Conservation (phyloP, 2,329 filamentous ascomycete genomes). For the Cytospora piceicola region DNA sequence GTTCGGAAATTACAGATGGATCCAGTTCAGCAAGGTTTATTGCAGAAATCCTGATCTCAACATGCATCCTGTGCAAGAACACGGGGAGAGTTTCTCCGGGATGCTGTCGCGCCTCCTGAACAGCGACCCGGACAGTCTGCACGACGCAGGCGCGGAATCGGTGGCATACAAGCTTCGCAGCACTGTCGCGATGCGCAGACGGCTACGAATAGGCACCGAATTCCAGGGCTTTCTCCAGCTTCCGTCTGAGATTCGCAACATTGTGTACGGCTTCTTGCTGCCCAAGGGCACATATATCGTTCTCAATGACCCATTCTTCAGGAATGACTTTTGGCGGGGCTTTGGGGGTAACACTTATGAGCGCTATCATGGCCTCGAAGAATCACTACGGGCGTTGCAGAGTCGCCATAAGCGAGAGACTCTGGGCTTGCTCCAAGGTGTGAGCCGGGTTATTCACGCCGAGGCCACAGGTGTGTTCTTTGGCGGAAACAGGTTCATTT, state of each 20-base stretch:
- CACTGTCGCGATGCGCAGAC: neutral
- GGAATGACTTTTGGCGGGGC: too few species aligned
- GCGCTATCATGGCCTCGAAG: constrained; percentile 5
- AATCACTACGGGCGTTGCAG: neutral
- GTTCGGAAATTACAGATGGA: neutral
- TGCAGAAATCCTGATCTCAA: neutral
- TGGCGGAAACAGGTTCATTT: constrained; percentile 16
- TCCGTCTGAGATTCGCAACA: constrained; percentile 18
- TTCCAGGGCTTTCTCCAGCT: constrained; percentile 25
- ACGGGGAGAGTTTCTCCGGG: neutral
- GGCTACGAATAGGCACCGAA: neutral
- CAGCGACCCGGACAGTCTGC: neutral
- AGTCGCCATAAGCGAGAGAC: neutral
- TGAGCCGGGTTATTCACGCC: constrained; percentile 10
- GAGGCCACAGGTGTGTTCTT: constrained; percentile 18
- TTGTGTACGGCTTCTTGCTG: constrained; percentile 13
- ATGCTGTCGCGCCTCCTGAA: neutral
- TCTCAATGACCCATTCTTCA: too few species aligned
- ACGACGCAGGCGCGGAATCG: neutral
- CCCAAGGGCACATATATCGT: constrained; percentile 11
- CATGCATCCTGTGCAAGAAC: neutral
- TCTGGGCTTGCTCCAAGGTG: constrained; percentile 19
- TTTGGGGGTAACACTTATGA: neutral
- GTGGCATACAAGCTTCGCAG: neutral
- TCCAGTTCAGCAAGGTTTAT: neutral